phyloP scores from a whole-genome alignment of 2,329 filamentous ascomycete species.

The Cytospora schulzeri region DNA sequence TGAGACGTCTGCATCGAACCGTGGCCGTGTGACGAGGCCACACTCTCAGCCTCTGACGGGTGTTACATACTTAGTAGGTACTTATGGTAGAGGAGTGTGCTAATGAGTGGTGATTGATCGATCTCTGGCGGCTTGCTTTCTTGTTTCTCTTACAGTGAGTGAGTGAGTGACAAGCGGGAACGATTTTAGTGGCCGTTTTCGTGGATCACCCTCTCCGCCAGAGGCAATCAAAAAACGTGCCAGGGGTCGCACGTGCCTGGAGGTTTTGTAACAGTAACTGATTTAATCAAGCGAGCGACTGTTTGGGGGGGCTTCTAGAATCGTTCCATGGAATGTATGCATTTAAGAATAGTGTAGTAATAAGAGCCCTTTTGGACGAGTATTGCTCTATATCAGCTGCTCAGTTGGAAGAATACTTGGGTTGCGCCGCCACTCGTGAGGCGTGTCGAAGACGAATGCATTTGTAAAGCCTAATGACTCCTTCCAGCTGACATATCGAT shows the following conservation, averaged over 20 bases:
- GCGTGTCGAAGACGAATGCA: too few relatives aligned
- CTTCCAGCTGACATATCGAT: neutral
- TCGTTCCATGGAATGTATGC: neutral
- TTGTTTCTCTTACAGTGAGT: too few relatives aligned
- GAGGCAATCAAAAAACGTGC: neutral
- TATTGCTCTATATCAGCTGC: too few relatives aligned
- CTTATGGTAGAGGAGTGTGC: too few relatives aligned
- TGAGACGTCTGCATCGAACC: neutral
- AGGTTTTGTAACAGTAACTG: neutral
- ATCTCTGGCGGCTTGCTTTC: neutral
- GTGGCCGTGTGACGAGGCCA: neutral
- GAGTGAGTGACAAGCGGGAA: constrained; percentile 17
- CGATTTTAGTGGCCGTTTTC: constrained; percentile 17
- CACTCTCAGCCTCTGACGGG: neutral
- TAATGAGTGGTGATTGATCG: neutral
- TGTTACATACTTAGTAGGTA: too few relatives aligned
- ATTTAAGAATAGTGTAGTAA: too few relatives aligned
- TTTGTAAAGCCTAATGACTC: neutral
- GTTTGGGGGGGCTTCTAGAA: neutral
- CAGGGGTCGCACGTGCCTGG: neutral
- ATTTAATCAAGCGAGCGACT: neutral
- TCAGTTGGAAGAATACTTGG: too few relatives aligned
- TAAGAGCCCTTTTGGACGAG: too few relatives aligned
- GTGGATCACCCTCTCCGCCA: neutral
- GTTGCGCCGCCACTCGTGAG: too few relatives aligned